phyloP scores from a whole-genome alignment of 768 basidiomycete genomes.

The Mycena capillaripes region DNA sequence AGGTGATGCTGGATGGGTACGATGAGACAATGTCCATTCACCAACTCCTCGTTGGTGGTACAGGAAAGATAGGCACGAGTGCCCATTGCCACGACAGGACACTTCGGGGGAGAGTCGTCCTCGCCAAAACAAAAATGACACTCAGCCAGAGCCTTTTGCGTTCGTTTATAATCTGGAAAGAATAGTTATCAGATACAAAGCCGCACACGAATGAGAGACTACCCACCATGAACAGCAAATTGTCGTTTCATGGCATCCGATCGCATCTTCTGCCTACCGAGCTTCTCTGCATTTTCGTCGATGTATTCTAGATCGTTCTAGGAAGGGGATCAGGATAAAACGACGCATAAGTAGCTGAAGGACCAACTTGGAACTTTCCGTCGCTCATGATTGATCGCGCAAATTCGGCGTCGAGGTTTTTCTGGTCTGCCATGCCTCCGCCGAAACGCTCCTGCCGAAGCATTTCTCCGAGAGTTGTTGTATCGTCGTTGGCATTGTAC shows the following conservation, averaged over 20 bases:
- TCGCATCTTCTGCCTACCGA: conserved; percentile 95
- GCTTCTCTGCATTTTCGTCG: conserved; percentile 95
- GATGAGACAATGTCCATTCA: conserved; percentile 93
- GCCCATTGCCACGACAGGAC: conserved; percentile 91
- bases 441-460: conserved; percentile 93
- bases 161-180: conserved; percentile 88
- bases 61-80: conserved; percentile 93
- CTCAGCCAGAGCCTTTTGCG: conserved; percentile 88
- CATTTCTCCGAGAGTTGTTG: conserved; percentile 89
- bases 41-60: conserved; percentile 89
- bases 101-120: conserved; percentile 90
- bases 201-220: neutral
- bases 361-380: conserved; percentile 83
- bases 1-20: conserved; percentile 96
- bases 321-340: neutral
- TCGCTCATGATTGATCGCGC: conserved; percentile 91
- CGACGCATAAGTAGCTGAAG: neutral
- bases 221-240: conserved; percentile 93
- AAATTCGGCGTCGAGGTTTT: conserved; percentile 91
- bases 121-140: conserved; percentile 95
- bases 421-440: conserved; percentile 92
- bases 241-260: conserved; percentile 96
- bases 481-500: conserved; percentile 93
- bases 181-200: neutral
- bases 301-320: conserved; percentile 94